Evolutionary conservation across 179 eudicot species (phyloP).

Genomic region (Corrigiola litoralis): DNA sequence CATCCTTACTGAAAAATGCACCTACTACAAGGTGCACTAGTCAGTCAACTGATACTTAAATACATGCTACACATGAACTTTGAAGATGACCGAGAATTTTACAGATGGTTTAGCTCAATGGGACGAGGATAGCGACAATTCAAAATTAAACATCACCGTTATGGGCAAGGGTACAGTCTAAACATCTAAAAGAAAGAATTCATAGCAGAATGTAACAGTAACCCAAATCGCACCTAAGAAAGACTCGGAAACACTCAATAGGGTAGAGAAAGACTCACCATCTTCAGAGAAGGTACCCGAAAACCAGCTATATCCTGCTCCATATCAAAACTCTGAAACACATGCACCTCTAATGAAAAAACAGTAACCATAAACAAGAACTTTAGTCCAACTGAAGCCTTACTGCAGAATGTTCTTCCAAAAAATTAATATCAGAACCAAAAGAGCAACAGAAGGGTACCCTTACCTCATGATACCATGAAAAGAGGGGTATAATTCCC

Average conservation of each 20-base stretch:
- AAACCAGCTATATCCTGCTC: constrained; percentile 59
- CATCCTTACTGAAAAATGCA: no score
- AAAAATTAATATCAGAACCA: constrained; percentile 3
- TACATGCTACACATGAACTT: background rate
- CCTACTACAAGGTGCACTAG: no score
- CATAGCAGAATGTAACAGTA: background rate
- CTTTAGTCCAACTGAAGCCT: background rate
- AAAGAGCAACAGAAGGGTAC: background rate
- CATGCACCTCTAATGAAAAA: constrained; percentile 16
- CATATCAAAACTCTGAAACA: constrained; percentile 58
- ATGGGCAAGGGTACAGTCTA: background rate
- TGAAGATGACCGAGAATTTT: background rate
- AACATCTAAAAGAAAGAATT: background rate
- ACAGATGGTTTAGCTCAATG: background rate
- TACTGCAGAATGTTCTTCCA: constrained; percentile 1
- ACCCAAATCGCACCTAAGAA: background rate
- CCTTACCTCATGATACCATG: constrained; percentile 70
- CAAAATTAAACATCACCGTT: no score
- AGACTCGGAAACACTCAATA: constrained; percentile 24
- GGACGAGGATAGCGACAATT: no score
- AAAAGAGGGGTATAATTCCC: constrained; percentile 64
- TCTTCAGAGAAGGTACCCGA: constrained; percentile 56
- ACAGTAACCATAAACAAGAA: constrained; percentile 1
- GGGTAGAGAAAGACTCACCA: constrained; percentile 50
- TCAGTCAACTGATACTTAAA: no score